Evolutionary conservation across 2,329 filamentous ascomycete species (phyloP), one percentile per base, ranked within the genome.

Genomic region (Colletotrichum sp.): DNA sequence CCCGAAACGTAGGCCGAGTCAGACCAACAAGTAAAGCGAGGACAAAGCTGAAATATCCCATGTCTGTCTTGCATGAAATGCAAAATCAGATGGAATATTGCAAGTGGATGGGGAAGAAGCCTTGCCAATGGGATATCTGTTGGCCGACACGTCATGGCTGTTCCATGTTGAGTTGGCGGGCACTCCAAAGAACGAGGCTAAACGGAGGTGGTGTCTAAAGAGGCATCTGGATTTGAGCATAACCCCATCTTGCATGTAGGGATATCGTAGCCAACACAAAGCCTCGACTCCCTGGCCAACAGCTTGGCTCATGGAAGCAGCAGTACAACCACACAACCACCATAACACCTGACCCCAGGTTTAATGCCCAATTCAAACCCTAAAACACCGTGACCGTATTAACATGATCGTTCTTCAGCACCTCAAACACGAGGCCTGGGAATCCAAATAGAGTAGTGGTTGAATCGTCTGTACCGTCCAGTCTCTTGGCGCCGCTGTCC

Each of bases 351-450:
- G 70, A 69, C 59, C 64, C 63, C 63, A 59, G 44, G 9, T 60
- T 75, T 69, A 55, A 74, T 76, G 74, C 74, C 59, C 65, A 62
- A 5, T 49, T 30, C 65, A 69, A 76, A 76, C n/a, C 72, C 59
- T 83, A 98, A 87, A 96, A 98, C 28, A 98, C 93, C 12, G 96
- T 99, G 83, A 99, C 88, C 30, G 95, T 94, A 84, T 95, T 98
- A 28, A 99, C 95, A 77, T 92, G 93, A 6, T 95, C 96, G 82
- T 98, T 98, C 91, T 95, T 96, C 84, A 99, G 86, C 32, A 99
- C 96, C 86, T 99, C 97, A 86, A 99, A 99, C 63, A 98, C 92
- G 84, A 99, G 87, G 0, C 97, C 96, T 0, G 97, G 96, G 81
- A 98, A 98, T 2, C 96, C 96, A 86, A 95, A 99, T 32, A 99